A percentile compares a stretch with the other conserved stretches of the same genome.
Evolutionary conservation across 495 filamentous ascomycete genomes (phyloP).

Genomic region (Corynascus novoguineensis): DNA sequence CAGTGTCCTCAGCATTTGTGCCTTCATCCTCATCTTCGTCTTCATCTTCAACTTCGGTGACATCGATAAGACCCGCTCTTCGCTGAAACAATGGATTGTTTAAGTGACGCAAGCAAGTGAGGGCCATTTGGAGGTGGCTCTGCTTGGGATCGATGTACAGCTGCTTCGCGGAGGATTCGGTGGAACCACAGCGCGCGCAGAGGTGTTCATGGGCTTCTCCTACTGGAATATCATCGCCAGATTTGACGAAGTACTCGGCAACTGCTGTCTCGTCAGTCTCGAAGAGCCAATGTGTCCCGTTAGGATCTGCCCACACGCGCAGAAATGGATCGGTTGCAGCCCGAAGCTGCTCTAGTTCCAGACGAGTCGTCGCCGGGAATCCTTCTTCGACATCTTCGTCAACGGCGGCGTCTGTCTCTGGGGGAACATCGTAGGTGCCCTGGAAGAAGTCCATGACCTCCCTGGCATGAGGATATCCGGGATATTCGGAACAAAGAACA

Average conservation of each 20-base stretch:
- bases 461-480: slow-evolving; percentile 3
- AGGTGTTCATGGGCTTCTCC: slow-evolving; percentile 4
- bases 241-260: slow-evolving; percentile 16
- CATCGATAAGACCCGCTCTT: slow-evolving; percentile 3
- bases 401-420: not conserved
- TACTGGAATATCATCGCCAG: not conserved
- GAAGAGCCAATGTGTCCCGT: slow-evolving; percentile 1
- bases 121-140: slow-evolving; percentile 19
- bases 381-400: not conserved
- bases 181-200: slow-evolving; percentile 18
- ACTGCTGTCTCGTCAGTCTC: slow-evolving; percentile 6
- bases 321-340: slow-evolving; percentile 19
- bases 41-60: no score
- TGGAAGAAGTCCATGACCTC: slow-evolving; percentile 28
- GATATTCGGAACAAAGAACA: slow-evolving; percentile 6
- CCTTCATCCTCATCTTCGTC: not conserved
- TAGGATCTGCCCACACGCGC: not conserved
- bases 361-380: slow-evolving; percentile 9
- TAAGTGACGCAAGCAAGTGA: slow-evolving; percentile 24
- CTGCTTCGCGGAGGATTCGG: not conserved
- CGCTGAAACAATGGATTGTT: slow-evolving; percentile 25
- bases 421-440: slow-evolving; percentile 10
- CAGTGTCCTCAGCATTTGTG: not conserved
- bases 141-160: slow-evolving; percentile 19
- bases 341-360: slow-evolving; percentile 23